A percentile compares a stretch with the other conserved stretches of the same genome.
These are phyloP conservation scores for Dillenia turbinata DNA, from an alignment of 164 flowering plant species.

Conservation along the genomic window DNA sequence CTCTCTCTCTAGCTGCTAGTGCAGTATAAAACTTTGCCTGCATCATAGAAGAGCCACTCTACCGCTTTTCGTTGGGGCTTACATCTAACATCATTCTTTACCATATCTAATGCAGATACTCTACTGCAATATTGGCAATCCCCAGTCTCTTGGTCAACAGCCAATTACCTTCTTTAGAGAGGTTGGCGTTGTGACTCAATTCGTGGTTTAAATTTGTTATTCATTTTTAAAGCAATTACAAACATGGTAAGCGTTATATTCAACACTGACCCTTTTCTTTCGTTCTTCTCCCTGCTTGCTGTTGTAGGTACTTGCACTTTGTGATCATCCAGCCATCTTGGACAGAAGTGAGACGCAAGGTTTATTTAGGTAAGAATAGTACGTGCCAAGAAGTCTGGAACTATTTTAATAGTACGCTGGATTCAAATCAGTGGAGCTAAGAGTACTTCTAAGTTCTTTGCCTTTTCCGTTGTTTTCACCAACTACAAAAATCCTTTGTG, in stretches of 20 bases:
- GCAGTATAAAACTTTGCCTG: no score
- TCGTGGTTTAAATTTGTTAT: no score
- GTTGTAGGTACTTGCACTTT: conserved; percentile 81
- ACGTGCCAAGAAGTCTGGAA: not conserved
- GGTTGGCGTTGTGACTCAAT: conserved; percentile 36
- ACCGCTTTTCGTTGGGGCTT: not conserved
- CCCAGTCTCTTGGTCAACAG: conserved; percentile 97
- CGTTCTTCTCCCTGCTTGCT: not conserved
- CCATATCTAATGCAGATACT: conserved; percentile 51
- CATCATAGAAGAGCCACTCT: no score
- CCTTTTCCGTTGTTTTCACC: no score
- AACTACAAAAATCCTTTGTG: no score
- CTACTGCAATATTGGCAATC: conserved; percentile 98
- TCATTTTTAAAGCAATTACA: not conserved
- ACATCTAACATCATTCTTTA: no score
- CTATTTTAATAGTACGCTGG: no score
- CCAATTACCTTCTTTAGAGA: conserved; percentile 96
- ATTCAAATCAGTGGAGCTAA: no score
- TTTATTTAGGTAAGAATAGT: conserved; percentile 63
- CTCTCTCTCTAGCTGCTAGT: no score
- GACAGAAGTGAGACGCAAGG: conserved; percentile 80
- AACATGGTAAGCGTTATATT: not conserved
- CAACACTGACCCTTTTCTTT: conserved; percentile 5
- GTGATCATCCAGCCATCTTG: conserved; percentile 84
- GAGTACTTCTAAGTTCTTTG: no score